Base-by-base conservation (phyloP, 2,329 filamentous ascomycete genomes). In the Xylaria sp. region DNA sequence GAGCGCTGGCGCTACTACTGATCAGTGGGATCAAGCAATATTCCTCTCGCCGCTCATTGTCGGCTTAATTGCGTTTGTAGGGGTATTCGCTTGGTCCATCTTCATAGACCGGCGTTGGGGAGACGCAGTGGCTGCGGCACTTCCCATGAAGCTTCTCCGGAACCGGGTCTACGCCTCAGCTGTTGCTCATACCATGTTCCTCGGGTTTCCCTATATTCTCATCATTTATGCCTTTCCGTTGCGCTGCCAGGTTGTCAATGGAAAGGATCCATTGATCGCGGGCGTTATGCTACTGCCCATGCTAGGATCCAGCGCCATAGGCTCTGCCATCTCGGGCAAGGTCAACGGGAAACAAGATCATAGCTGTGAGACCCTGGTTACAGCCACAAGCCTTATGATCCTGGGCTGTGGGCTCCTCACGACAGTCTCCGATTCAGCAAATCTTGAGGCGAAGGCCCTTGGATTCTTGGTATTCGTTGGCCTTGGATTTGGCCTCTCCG, bases 201-300 rank as follows among this genome's bases (percentile, higher is more conserved):
- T 79, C 1, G 80, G 80, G 0, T 83, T 81, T 59, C 76, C 79
- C 0, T 82, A 80, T 59, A 70, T 83, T 7, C 67, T 81, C 34
- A 68, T 78, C 18, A 68, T 83, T 16, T 84, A 79, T 59, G 73
- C 75, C 1, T 78, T 83, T 16, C 81, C 81, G 0, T 68, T 81
- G 9, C 73, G 78, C 10, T 73, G 80, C 51, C 79, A 83, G 63
- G 70, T 82, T 1, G 80, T 83, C 35, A 78, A 80, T 52, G 74
- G 71, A 4, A 78, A 79, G 66, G 75, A 71, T 39, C 64, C 79
- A 2, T 71, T 83, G 2, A 63, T 77, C 11, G 76, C 80, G 0
- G 80, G 81, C 9, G 66, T 83, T 30, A 77, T 82, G 77, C 68
- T 84, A 54, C 71, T 83, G 30, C 81, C 81, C 0, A 80, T 83